Base-by-base conservation (phyloP, 352 stramenopile genomes). In the Phytophthora sp. region DNA sequence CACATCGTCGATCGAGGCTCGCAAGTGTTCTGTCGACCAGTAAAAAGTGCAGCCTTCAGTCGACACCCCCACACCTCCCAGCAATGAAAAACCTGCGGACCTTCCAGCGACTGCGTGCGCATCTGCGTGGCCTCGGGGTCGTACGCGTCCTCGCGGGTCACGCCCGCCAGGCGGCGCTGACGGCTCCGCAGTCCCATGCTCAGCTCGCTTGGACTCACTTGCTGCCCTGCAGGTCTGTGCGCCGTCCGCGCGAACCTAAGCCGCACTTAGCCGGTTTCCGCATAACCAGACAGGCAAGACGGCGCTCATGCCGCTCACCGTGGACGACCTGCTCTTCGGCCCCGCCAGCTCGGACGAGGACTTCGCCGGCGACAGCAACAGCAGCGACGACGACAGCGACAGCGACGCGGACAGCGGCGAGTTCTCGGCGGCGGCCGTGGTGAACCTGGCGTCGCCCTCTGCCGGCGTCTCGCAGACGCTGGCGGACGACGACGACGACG, bases 151-250 rank as follows among this genome's bases (percentile, higher is more conserved):
- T 76, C 67, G 26, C 60, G 42, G 0, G 66, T 51, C 21, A 82
- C 62, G 60, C 79, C 70, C 11, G 63, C 66, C 18, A 75, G 58
- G 26, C 74, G 76, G 34, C 78, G 76, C 48, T 85, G 71, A 26
- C 78, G 66, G 42, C 76, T 86, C 1, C 79, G 73, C 1, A 88
- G 69, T 7, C 76, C 76, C 79, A 88, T 87, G 53, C 26, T 49
- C 34, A 35, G 15, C 2, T 2, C 4, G n/a, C 23, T 53, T 17
- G n/a, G n/a, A n/a, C n/a, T n/a, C n/a, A n/a, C n/a, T n/a, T n/a
- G n/a, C n/a, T n/a, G n/a, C n/a, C n/a, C n/a, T n/a, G n/a, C n/a
- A n/a, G n/a, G n/a, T n/a, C n/a, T n/a, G n/a, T n/a, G n/a, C n/a
- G n/a, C n/a, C n/a, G 13, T 17, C 11, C 12, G 39, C 17, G n/a